Evolutionary conservation across 768 basidiomycete species (phyloP).

Genomic region (Agaricus bisporus): DNA sequence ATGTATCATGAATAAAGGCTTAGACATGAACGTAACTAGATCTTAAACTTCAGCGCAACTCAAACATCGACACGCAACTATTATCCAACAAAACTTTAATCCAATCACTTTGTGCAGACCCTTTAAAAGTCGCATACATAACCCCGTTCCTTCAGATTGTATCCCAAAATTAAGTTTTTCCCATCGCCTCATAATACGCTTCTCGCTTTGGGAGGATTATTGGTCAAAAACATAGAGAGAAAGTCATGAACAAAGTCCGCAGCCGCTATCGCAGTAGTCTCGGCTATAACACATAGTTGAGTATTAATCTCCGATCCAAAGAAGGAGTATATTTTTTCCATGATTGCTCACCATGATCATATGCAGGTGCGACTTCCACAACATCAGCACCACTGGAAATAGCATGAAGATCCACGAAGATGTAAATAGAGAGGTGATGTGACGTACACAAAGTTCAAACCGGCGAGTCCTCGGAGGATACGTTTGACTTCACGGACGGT

Average conservation of each 20-base stretch:
- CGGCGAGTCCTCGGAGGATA: conserved; percentile 72
- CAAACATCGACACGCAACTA: too few relatives aligned
- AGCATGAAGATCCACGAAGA: background rate
- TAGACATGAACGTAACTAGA: too few relatives aligned
- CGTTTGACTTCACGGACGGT: conserved; percentile 78
- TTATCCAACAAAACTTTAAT: too few relatives aligned
- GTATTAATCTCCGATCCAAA: too few relatives aligned
- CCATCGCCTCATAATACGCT: background rate
- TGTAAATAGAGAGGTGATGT: background rate
- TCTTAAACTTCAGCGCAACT: too few relatives aligned
- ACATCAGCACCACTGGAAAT: conserved; percentile 65
- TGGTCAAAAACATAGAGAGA: conserved; percentile 43
- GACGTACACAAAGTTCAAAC: conserved; percentile 73
- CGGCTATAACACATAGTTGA: conserved; percentile 13
- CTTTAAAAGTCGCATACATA: too few relatives aligned
- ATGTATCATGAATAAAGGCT: too few relatives aligned
- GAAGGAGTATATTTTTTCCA: background rate
- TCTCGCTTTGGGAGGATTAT: conserved; percentile 2
- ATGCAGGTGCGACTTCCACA: conserved; percentile 70
- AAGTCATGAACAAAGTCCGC: conserved; percentile 69
- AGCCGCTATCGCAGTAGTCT: conserved; percentile 63
- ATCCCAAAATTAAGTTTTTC: too few relatives aligned
- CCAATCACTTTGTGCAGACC: too few relatives aligned
- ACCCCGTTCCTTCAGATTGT: too few relatives aligned
- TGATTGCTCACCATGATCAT: conserved; percentile 59